Percentiles rank a stretch among this genome's conserved stretches.
Evolutionary conservation across 2,329 filamentous ascomycete species (phyloP).

Genomic region (Fusarium dimerum): DNA sequence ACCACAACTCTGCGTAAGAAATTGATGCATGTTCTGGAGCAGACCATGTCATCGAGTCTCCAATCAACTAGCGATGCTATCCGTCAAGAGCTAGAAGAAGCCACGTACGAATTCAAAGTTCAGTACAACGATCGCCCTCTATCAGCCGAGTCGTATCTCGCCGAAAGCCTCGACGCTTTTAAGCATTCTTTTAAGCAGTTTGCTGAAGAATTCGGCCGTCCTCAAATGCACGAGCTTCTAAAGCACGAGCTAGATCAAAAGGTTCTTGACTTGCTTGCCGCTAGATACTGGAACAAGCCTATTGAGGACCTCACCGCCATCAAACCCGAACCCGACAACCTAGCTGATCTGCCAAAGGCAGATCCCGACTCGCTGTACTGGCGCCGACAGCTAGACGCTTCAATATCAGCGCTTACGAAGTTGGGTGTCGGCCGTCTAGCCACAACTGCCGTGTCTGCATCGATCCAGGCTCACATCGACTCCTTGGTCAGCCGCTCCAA

Average conservation of each 20-base stretch:
- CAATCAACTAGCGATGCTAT: constrained; percentile 90
- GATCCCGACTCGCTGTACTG: constrained; percentile 86
- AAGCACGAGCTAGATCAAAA: constrained; percentile 94
- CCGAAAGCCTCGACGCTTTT: constrained; percentile 92
- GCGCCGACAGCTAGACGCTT: constrained; percentile 92
- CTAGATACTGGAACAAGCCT: constrained; percentile 96
- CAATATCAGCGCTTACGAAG: constrained; percentile 86
- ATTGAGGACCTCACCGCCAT: constrained; percentile 76
- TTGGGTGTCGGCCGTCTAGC: constrained; percentile 90
- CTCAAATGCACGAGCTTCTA: constrained; percentile 84
- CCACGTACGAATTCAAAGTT: constrained; percentile 98
- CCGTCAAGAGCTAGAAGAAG: constrained; percentile 91
- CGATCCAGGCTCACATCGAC: constrained; percentile 85
- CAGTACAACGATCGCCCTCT: constrained; percentile 97
- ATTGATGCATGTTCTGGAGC: constrained; percentile 93
- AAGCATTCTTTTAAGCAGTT: constrained; percentile 98
- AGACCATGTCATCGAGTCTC: constrained; percentile 93
- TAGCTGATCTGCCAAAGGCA: constrained; percentile 80
- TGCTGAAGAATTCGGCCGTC: constrained; percentile 82
- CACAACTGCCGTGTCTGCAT: constrained; percentile 84
- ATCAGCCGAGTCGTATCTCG: constrained; percentile 93
- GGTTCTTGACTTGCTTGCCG: constrained; percentile 88
- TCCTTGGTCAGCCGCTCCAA: constrained; percentile 76
- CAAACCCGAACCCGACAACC: constrained; percentile 67
- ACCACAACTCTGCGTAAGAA: constrained; percentile 89